Base-by-base conservation (phyloP, 108 stramenopile species). In the Nitzschia putrida region DNA sequence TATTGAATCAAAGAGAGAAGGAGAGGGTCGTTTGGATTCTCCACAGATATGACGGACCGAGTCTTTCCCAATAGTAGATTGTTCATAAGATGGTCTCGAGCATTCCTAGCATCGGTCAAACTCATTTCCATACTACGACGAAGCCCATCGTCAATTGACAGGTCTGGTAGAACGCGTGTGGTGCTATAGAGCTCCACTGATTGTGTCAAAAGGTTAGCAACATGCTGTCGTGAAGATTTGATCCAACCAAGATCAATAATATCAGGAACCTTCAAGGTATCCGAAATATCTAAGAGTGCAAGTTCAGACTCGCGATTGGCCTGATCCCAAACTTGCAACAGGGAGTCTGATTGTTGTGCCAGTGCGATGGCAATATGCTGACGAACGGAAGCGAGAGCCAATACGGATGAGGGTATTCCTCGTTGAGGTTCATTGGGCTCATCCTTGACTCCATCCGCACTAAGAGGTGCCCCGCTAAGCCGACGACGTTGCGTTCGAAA, bases 231-330 rank as follows among this genome's bases (percentile, higher is more conserved):
- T 7, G 74, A 50, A 29, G 41, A 12, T 43, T 64, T 68, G 45
- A 76, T 76, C 74, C 74, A 76, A 2, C 20, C 34, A n/a, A 76
- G 39, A 23, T 76, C 67, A 26, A 76, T 40, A 26, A 76, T 57
- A 16, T 68, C 58, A 20, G 74, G 74, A 20, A 61, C 37, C 18
- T 68, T 55, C 41, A 68, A 68, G 0, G 50, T 9, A 0, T 66
- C 18, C 8, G 25, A 52, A n/a, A 53, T 4, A 10, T 66, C 65
- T 0, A 26, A 25, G n/a, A 39, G n/a, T 25, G 59, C 16, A 0
- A 10, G 6, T 22, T 41, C 67, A 13, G 44, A 9, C 18, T 55
- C 67, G 1, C 26, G 10, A 23, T 68, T 25, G 7, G 18, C 13
- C 14, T 23, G n/a, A 44, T 56, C 16, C 25, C 41, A 53, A 8